Evolutionary conservation across 2,329 filamentous ascomycete genomes (phyloP).

Genomic region (Monosporascus cannonballus): DNA sequence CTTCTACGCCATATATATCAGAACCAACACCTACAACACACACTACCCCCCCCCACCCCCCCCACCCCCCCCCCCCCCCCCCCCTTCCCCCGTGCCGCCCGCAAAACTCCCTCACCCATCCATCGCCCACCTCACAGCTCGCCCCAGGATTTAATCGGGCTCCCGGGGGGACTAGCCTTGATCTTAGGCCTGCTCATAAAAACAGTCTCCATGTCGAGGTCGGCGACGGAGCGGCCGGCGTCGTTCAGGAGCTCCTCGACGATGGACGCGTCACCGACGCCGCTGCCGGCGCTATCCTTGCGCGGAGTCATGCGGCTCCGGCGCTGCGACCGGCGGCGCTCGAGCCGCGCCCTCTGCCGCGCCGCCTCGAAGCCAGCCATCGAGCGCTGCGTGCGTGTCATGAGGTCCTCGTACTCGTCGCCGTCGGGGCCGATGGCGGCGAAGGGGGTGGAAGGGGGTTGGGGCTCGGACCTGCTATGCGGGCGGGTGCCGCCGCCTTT

Average conservation of each 20-base stretch:
- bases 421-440: slow-evolving; percentile 16
- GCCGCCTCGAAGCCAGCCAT: slow-evolving; percentile 59
- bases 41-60: too few species aligned
- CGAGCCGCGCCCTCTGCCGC: slow-evolving; percentile 53
- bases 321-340: slow-evolving; percentile 45
- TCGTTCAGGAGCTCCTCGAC: slow-evolving; percentile 56
- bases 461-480: slow-evolving; percentile 7
- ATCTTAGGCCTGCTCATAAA: slow-evolving; percentile 82
- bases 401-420: slow-evolving; percentile 42
- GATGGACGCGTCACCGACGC: slow-evolving; percentile 21
- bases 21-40: too few species aligned
- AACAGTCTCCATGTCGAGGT: slow-evolving; percentile 66
- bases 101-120: not conserved
- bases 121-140: not conserved
- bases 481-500: slow-evolving; percentile 19
- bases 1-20: too few species aligned
- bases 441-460: slow-evolving; percentile 1
- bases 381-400: slow-evolving; percentile 52
- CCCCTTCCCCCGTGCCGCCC: too few species aligned
- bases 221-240: slow-evolving; percentile 21
- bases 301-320: slow-evolving; percentile 35
- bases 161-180: slow-evolving; percentile 63
- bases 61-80: too few species aligned
- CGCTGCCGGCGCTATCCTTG: slow-evolving; percentile 37
- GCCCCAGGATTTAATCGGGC: slow-evolving; percentile 32